Evolutionary conservation across 2,329 filamentous ascomycete genomes (phyloP), one percentile per base, ranked within the genome.

Genomic region (Pseudogymnoascus sp.): DNA sequence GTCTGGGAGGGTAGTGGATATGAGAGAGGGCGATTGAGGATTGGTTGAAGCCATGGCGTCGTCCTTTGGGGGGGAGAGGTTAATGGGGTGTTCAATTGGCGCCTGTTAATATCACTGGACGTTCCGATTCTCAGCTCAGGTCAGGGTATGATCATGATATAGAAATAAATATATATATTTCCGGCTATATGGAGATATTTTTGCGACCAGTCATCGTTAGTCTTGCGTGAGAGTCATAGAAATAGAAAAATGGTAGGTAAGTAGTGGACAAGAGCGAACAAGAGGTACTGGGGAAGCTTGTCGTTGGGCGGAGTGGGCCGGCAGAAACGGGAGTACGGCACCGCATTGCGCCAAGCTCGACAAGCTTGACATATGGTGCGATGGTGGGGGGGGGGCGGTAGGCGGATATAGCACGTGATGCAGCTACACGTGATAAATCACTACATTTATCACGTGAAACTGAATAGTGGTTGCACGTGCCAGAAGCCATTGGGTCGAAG

Each of bases 1-100:
- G 1, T 72, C 72, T 0, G 73, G 73, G 2, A 75, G 71, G 2
- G 72, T 59, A 15, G 72, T 71, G 56, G 75, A 75, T 74, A 30
- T 30, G 45, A 52, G 45, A 15, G 26, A 52, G 45, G 21, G 21
- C 23, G 15, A 23, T 45, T 30, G 45, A 15, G 26, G 23, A 4
- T 52, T 26, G 7, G 45, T 52, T 26, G 45, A 52, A 26, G 39
- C 39, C 39, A 45, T 45, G 39, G 39, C 21, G 21, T n/a, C 19
- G n/a, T 38, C 10, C n/a, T n/a, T n/a, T n/a, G n/a, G n/a, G n/a
- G n/a, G n/a, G n/a, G n/a, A n/a, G n/a, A n/a, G n/a, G n/a, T n/a
- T n/a, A n/a, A n/a, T n/a, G n/a, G n/a, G n/a, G n/a, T n/a, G 30
- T 33, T 30, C 23, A 52, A 52, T 23, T 18, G 45, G 5, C 1